Percentiles rank a stretch among this genome's conserved stretches.
Evolutionary conservation across 768 basidiomycete genomes (phyloP).

Genomic region (Hemileccinum rubropunctum): DNA sequence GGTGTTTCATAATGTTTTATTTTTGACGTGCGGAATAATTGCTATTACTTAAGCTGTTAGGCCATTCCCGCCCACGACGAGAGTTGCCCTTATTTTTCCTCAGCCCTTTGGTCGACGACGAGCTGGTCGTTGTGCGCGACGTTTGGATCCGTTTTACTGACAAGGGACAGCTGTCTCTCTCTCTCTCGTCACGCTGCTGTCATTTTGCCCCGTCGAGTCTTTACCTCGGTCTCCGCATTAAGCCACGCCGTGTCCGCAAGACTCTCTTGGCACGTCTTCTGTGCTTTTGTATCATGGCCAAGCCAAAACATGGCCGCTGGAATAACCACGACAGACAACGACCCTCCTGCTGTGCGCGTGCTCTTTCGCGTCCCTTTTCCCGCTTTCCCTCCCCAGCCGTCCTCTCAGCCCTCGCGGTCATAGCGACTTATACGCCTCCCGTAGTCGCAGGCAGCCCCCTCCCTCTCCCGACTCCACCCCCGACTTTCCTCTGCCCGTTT

Average conservation of each 20-base stretch:
- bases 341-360: conserved; percentile 1
- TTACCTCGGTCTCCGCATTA: conserved; percentile 20
- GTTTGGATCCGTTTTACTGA: not conserved
- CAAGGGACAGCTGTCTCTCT: not conserved
- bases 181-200: not conserved
- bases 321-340: conserved; percentile 20
- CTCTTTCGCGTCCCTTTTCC: conserved; percentile 15
- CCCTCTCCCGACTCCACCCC: conserved; percentile 37
- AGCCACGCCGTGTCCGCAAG: conserved; percentile 34
- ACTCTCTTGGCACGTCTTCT: conserved; percentile 37
- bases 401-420: conserved; percentile 55
- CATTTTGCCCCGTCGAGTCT: not conserved
- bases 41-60: conserved; percentile 23
- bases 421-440: conserved; percentile 49
- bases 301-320: conserved; percentile 43
- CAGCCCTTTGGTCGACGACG: conserved; percentile 7
- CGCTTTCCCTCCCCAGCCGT: conserved; percentile 47
- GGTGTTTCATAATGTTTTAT: conserved; percentile 5
- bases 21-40: conserved; percentile 14
- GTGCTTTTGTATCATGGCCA: conserved; percentile 47
- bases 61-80: conserved; percentile 10
- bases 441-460: conserved; percentile 47
- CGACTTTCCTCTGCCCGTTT: conserved; percentile 61
- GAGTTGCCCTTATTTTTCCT: not conserved
- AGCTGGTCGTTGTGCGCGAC: conserved; percentile 2